Evolutionary conservation across 352 stramenopile genomes (phyloP), one percentile per base, ranked within the genome.

Genomic region (Phytophthora lateralis): DNA sequence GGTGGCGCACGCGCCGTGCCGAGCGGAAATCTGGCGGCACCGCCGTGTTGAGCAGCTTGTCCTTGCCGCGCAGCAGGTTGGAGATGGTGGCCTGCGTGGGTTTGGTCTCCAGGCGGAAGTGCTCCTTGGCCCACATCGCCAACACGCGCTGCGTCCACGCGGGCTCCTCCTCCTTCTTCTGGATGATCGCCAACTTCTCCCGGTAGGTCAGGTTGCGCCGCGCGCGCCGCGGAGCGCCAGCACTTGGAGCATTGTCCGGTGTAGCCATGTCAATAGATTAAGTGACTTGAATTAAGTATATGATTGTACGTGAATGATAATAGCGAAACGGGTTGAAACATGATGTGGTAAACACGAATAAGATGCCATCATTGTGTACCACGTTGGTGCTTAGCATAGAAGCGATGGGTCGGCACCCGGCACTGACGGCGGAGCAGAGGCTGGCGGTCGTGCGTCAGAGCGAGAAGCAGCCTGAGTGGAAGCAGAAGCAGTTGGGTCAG

Each of bases 81-180:
- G 80, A 89, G 66, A 89, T 86, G 12, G 80, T 86, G 50, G 77
- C 77, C 55, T 87, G 78, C 26, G 76, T 87, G n/a, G 78, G 80
- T 50, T 74, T 77, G 4, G 39, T 72, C 35, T 63, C 47, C 24
- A 88, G 69, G 18, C 63, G 50, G 54, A 89, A 86, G 56, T 75
- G 60, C 53, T 88, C 75, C 47, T 73, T 78, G 10, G 78, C 71
- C 80, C 80, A 89, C 15, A 74, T 55, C 49, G 73, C 71, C 50
- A 88, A 70, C 41, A 71, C 74, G 37, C 77, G 63, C 57, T 88
- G 80, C 44, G 73, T 88, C 78, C 78, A 86, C 3, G 59, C 35
- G 9, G 78, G 66, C 54, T 85, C 71, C 6, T 72, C 63, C 51
- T 83, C 73, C 46, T 89, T 82, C 69, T 87, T 80, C 43, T 62